Evolutionary conservation across 331 rosid species (phyloP), one percentile per base, ranked within the genome.

Genomic region (Spiraea crenata): DNA sequence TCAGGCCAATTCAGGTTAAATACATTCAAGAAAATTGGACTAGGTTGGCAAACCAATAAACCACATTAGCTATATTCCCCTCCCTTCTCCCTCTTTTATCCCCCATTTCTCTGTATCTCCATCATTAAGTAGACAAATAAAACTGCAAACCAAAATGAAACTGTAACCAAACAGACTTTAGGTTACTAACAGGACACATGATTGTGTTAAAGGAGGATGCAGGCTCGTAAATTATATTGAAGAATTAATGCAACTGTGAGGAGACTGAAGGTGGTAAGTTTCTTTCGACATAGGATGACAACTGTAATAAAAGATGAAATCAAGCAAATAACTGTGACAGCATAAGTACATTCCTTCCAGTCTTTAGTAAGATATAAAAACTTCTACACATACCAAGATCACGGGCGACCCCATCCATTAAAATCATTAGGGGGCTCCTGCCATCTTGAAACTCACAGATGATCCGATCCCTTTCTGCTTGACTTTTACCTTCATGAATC

Each of bases 381-480:
- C 76, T 63, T 69, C 34, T 8, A 31, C 44, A 55, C 74, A 69
- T 82, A 95, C 99, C 99, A 89, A 95, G 84, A 72, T 98, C 99
- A 48, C 98, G 98, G 74, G 98, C 99, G 56, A 98, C 99, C 75
- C 91, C 99, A 87, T 95, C 99, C 2, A 97, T 91, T 49, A 98
- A 97, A 9, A 98, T 95, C 99, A 95, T 95, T 82, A 95, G 89
- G 46, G 99, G 98, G 83, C 99, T 95, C 84, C 91, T 95, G 78
- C 99, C 99, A 4, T 93, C 88, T 82, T 87, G 86, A 76, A 95
- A 95, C 83, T 95, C 98, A 14, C 98, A 95, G 68, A 91, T 93
- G 61, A 91, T 98, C 99, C 99, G 91, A 88, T 95, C 99, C 76
- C 99, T 91, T 85, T 95, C 99, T 58, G 96, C 98, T 85, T 91